Conservation (phyloP, 1,284 basidiomycete genomes). For the Tilletia caries region DNA sequence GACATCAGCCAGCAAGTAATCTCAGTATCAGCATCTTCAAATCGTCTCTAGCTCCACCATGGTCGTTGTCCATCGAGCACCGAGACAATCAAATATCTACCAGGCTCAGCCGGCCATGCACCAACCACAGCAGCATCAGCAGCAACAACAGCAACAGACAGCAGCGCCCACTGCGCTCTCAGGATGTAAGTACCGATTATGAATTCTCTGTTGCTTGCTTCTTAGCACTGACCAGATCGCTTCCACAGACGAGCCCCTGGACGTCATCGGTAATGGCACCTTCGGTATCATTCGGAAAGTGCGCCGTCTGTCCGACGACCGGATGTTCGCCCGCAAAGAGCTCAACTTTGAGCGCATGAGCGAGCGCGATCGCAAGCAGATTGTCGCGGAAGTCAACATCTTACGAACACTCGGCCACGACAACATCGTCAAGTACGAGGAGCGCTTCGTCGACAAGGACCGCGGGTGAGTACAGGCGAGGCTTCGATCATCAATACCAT, state of each 20-base stretch:
- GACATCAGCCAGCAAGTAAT: no score
- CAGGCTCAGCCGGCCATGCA: neutral
- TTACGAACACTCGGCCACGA: conserved; percentile 89
- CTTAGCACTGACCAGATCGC: neutral
- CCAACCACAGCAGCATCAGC: neutral
- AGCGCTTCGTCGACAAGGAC: conserved; percentile 83
- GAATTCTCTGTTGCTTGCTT: neutral
- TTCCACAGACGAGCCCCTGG: conserved; percentile 67
- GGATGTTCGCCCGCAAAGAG: conserved; percentile 89
- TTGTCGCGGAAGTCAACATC: conserved; percentile 97
- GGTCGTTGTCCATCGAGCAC: neutral
- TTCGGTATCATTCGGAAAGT: conserved; percentile 96
- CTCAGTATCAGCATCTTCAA: no score
- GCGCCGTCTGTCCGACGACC: conserved; percentile 74
- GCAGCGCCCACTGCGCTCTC: conserved; percentile 2
- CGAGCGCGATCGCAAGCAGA: conserved; percentile 86
- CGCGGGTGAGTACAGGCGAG: conserved; percentile 81
- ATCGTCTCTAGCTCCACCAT: no score
- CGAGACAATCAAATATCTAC: no score
- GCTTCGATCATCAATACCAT: no score
- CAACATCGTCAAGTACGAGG: conserved; percentile 90
- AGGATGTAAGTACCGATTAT: conserved; percentile 11
- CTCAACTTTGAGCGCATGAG: conserved; percentile 93
- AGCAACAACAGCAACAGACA: neutral
- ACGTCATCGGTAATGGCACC: conserved; percentile 91